Conservation (phyloP, 805 yeast genomes). For the Yarrowia porcina region DNA sequence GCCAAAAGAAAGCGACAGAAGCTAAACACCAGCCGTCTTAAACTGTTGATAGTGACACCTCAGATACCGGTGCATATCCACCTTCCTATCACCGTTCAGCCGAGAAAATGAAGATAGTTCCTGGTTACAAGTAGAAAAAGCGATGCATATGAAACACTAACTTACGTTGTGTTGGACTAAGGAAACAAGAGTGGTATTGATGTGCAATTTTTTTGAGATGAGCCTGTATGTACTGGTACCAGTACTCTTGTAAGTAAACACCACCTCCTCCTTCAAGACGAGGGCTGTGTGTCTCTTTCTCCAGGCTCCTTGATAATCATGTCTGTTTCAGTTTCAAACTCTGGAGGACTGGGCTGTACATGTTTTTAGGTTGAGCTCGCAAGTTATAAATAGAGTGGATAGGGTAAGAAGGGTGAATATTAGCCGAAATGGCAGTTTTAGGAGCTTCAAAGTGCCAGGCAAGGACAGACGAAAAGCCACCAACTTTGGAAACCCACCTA, state of each 20-base stretch:
- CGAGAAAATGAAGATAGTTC: no score
- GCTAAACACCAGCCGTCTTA: no score
- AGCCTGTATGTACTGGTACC: no score
- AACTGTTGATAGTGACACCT: no score
- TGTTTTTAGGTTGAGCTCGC: not conserved
- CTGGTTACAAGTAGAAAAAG: no score
- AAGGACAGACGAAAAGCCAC: no score
- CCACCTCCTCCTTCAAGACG: not conserved
- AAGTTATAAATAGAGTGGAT: not conserved
- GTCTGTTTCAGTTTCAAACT: conserved; percentile 12
- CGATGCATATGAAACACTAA: conserved; percentile 2
- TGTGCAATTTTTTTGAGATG: no score
- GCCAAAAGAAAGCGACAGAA: no score
- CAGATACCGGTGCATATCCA: no score
- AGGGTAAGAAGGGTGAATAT: no score
- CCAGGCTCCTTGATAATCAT: not conserved
- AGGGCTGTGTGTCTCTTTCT: conserved; percentile 15
- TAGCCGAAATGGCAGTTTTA: not conserved
- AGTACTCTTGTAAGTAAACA: not conserved
- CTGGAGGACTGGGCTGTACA: conserved; percentile 11
- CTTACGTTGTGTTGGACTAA: not conserved
- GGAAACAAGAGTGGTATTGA: no score
- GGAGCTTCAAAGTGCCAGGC: not conserved
- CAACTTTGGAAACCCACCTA: not conserved
- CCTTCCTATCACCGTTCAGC: not conserved